Evolutionary conservation across 371 early-diverging fungal genomes (phyloP), one percentile per base, ranked within the genome.

Genomic region (Mortierella sp.): DNA sequence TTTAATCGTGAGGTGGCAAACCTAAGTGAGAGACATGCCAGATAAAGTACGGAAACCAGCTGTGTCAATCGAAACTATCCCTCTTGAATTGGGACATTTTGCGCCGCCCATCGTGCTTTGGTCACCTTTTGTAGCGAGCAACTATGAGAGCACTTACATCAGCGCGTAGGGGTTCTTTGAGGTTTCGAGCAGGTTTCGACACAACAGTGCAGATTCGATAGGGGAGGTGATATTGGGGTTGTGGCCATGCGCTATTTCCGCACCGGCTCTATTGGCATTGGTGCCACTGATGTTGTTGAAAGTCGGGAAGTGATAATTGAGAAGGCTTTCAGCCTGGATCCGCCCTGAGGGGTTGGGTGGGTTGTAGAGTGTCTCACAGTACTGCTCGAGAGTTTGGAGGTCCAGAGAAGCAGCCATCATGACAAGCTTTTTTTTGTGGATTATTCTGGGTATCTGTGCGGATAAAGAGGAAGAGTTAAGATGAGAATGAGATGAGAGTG

Each of bases 251-350:
- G 54, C 26, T 21, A 26, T 34, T 87, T 88, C 87, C 8, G 88
- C 88, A 52, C 91, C 82, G 28, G 91, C 89, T n/a, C 88, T 85
- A 45, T 88, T 90, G 34, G 89, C 89, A 57, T 91, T 90, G 54
- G 89, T 91, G 31, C 93, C 89, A 31, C 47, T 31, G 11, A 16
- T 44, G 52, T 48, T 73, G 70, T 79, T 87, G 87, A 96, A 97
- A 24, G 96, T 96, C 42, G 98, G 98, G 75, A 96, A 96, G 63
- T 91, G 93, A 77, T 93, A 92, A 70, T 95, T 95, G 48, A 97
- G 91, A 58, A 94, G 88, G 78, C 90, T 92, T 86, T 96, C 96
- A 24, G 94, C 96, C 77, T 93, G 91, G 31, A 88, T 84, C 52
- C 95, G 93, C 73, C 92, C 93, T 81, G 91, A 89, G 24, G 90